Conservation (phyloP, 2,329 filamentous ascomycete genomes). For the Phialemonium atrogriseum region DNA sequence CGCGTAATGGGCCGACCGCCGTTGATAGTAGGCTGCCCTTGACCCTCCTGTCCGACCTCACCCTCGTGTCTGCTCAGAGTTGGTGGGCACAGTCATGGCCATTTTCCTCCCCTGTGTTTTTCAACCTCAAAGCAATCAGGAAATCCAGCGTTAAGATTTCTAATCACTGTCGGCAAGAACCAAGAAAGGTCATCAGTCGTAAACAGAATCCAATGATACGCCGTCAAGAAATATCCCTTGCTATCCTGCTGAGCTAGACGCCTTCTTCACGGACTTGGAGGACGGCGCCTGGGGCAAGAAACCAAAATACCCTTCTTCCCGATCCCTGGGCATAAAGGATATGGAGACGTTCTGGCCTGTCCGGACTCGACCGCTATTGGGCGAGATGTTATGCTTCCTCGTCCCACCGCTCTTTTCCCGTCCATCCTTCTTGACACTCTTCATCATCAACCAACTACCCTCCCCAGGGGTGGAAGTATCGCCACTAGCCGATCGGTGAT, state of each 20-base stretch:
- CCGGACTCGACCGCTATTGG: conserved; percentile 40
- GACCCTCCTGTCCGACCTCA: too few species aligned
- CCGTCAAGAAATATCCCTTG: too few species aligned
- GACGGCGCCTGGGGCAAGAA: conserved; percentile 29
- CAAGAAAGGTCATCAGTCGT: background rate
- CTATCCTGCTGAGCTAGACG: too few species aligned
- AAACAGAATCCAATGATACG: background rate
- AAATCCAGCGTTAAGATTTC: too few species aligned
- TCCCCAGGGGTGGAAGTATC: conserved; percentile 29
- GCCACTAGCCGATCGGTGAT: conserved; percentile 32
- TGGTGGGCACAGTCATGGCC: too few species aligned
- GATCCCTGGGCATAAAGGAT: conserved; percentile 20
- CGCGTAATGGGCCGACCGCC: too few species aligned
- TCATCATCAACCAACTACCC: conserved; percentile 36
- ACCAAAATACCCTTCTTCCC: conserved; percentile 35
- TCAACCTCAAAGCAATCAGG: too few species aligned
- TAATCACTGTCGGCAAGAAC: too few species aligned
- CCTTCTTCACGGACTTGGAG: conserved; percentile 23
- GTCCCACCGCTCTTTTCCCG: conserved; percentile 13
- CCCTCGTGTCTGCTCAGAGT: too few species aligned
- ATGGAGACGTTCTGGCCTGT: conserved; percentile 32
- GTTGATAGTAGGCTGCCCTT: too few species aligned
- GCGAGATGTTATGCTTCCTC: conserved; percentile 22
- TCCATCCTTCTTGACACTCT: conserved; percentile 17
- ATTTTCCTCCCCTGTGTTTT: too few species aligned